Evolutionary conservation across 1,284 basidiomycete species (phyloP).

Genomic region (Ceratobasidium papillatum): DNA sequence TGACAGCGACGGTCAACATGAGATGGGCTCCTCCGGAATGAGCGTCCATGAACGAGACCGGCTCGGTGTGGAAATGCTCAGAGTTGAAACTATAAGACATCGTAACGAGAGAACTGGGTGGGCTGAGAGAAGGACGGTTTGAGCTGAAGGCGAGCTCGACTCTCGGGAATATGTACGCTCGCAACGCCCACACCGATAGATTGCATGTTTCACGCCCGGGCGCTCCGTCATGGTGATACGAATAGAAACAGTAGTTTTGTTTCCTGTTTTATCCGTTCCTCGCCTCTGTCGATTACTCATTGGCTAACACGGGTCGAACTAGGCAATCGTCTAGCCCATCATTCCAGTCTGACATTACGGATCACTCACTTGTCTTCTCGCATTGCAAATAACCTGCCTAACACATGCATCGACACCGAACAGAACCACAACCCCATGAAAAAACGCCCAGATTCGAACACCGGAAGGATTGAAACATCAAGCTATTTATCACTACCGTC

Average conservation of each 20-base stretch:
- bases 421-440: background rate
- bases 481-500: background rate
- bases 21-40: constrained; percentile 34
- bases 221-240: background rate
- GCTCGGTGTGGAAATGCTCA: constrained; percentile 24
- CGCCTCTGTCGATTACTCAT: background rate
- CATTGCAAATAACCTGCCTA: background rate
- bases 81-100: background rate
- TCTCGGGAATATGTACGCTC: background rate
- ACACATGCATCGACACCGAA: background rate
- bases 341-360: background rate
- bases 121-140: background rate
- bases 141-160: background rate
- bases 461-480: no score
- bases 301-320: background rate
- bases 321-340: background rate
- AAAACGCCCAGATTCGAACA: background rate
- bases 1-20: constrained; percentile 19
- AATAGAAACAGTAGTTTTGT: background rate
- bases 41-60: constrained; percentile 29
- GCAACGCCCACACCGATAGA: constrained; percentile 10
- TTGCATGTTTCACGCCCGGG: background rate
- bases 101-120: background rate
- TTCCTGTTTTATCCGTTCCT: background rate
- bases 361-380: background rate